phyloP scores from a whole-genome alignment of 257 asterid species.

The Parsonsia alboflavescens region DNA sequence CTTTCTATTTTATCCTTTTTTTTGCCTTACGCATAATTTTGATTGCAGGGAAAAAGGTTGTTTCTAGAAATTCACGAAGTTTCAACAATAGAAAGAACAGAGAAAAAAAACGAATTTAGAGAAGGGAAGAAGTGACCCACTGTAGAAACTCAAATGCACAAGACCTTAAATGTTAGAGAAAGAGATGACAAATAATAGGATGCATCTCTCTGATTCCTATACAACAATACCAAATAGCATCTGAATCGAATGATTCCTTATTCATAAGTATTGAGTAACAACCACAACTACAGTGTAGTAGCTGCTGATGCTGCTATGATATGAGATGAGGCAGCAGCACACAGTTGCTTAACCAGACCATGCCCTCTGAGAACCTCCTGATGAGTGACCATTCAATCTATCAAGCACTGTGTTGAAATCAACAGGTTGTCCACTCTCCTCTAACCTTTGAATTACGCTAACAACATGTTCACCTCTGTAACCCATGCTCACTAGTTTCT shows the following conservation, averaged over 20 bases:
- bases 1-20: too few relatives aligned
- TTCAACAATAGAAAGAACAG: too few relatives aligned
- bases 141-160: neutral
- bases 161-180: conserved; percentile 4
- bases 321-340: neutral
- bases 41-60: too few relatives aligned
- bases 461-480: conserved; percentile 71
- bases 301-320: neutral
- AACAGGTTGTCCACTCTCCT: conserved; percentile 81
- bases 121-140: too few relatives aligned
- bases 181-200: conserved; percentile 26
- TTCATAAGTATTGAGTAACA: conserved; percentile 6
- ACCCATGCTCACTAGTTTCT: conserved; percentile 86
- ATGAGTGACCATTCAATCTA: conserved; percentile 66
- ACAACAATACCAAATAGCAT: conserved; percentile 9
- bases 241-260: conserved; percentile 12
- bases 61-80: too few relatives aligned
- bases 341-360: conserved; percentile 46
- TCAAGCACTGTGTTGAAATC: conserved; percentile 81
- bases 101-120: too few relatives aligned
- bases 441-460: conserved; percentile 71
- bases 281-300: neutral
- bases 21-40: too few relatives aligned
- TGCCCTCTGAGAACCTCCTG: conserved; percentile 82
- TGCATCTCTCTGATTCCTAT: conserved; percentile 23